These are phyloP conservation scores for Sclerotinia nivalis DNA, from an alignment of 2,329 filamentous ascomycete species.

Conservation along the genomic window DNA sequence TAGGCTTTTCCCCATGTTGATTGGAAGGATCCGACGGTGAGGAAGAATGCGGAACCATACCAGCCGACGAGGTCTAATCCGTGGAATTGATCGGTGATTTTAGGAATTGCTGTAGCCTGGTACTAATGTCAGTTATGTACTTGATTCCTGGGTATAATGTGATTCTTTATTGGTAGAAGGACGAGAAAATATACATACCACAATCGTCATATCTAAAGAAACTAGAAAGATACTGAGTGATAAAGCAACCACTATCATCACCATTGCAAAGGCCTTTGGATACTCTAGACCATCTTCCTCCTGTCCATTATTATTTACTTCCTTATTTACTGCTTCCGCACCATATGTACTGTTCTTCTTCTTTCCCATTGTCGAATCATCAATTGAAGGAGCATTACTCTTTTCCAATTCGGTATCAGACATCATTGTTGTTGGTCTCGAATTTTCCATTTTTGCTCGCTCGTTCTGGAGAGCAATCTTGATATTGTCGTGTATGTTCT, in stretches of 20 bases:
- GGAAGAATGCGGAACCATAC: slow-evolving; percentile 59
- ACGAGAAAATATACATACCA: slow-evolving; percentile 34
- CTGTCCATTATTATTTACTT: neutral
- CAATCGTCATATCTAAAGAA: slow-evolving; percentile 50
- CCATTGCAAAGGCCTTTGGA: slow-evolving; percentile 35
- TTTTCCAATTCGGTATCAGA: slow-evolving; percentile 27
- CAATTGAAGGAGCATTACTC: slow-evolving; percentile 29
- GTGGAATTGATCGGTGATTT: slow-evolving; percentile 55
- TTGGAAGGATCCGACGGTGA: slow-evolving; percentile 46
- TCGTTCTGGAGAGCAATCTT: neutral
- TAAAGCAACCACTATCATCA: slow-evolving; percentile 50
- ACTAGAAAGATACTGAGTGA: slow-evolving; percentile 51
- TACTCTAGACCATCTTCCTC: slow-evolving; percentile 34
- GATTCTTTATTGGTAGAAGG: neutral
- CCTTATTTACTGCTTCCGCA: slow-evolving; percentile 20
- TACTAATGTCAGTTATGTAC: neutral
- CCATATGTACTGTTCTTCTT: slow-evolving; percentile 30
- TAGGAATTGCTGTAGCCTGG: slow-evolving; percentile 54
- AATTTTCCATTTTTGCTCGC: neutral
- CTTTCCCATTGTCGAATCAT: slow-evolving; percentile 28
- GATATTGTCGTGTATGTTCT: neutral
- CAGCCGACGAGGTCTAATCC: slow-evolving; percentile 52
- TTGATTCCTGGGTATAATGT: neutral
- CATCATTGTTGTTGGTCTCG: slow-evolving; percentile 4
- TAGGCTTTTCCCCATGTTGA: slow-evolving; percentile 41